Percentiles rank a stretch among this genome's conserved stretches.
These are phyloP conservation scores for Eragrostis tef DNA, from an alignment of 202 grass and related monocot species.

Conservation along the genomic window DNA sequence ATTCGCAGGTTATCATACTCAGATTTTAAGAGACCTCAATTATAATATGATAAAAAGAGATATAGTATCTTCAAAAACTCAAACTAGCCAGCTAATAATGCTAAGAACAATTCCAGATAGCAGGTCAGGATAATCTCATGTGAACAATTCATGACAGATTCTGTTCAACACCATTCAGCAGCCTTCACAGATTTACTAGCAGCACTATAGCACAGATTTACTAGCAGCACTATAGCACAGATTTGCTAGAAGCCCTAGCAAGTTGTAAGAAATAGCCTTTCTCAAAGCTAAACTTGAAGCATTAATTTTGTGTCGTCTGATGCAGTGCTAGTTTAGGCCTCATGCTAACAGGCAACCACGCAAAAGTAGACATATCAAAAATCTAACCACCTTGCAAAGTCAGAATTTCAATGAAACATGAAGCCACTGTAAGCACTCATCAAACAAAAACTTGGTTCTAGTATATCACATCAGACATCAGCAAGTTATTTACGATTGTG, in stretches of 20 bases:
- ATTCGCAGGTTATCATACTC: background rate
- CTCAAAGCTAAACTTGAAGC: background rate
- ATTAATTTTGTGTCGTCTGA: background rate
- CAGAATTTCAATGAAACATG: background rate
- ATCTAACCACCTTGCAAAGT: slow-evolving; percentile 2
- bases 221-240: no score
- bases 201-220: background rate
- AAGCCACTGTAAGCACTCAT: background rate
- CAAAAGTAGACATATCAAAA: background rate
- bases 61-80: background rate
- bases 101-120: slow-evolving; percentile 8
- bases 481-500: no score
- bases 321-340: background rate
- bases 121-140: background rate
- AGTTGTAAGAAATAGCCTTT: slow-evolving; percentile 4
- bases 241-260: no score
- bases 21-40: background rate
- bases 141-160: background rate
- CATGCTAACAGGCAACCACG: slow-evolving; percentile 1
- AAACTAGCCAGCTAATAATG: background rate
- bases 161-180: background rate
- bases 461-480: background rate
- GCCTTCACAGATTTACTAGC: background rate
- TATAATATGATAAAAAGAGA: no score
- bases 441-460: background rate